phyloP scores from a whole-genome alignment of 1,284 basidiomycete genomes.

The Papiliotrema terrestris region DNA sequence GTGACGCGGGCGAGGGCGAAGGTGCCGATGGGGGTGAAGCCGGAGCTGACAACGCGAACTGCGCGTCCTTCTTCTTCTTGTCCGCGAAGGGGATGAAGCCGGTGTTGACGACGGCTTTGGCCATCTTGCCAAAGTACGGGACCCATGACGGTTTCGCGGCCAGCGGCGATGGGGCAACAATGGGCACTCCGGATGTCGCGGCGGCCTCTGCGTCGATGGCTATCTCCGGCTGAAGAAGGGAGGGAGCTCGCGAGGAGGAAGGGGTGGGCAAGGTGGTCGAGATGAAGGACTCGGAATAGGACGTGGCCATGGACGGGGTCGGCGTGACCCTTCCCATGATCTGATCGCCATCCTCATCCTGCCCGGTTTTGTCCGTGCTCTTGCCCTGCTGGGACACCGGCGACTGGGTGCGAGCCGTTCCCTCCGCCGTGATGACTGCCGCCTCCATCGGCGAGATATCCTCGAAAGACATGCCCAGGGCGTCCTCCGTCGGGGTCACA shows the following conservation, averaged over 20 bases:
- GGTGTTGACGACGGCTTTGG: conserved; percentile 33
- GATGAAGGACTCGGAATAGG: conserved; percentile 4
- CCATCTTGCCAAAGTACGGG: conserved; percentile 38
- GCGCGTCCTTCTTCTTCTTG: conserved; percentile 3
- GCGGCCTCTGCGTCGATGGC: conserved; percentile 6
- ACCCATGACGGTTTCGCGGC: conserved; percentile 31
- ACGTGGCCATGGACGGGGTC: conserved; percentile 8
- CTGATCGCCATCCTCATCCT: neutral
- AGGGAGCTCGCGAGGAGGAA: conserved; percentile 3
- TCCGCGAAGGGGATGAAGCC: conserved; percentile 16
- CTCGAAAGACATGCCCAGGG: conserved; percentile 7
- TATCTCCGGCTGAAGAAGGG: conserved; percentile 9
- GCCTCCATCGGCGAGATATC: neutral
- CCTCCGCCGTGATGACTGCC: neutral
- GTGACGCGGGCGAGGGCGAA: no score
- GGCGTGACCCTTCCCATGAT: neutral
- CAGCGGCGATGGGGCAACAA: neutral
- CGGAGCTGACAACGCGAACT: no score
- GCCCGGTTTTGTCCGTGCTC: no score
- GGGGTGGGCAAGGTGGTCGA: conserved; percentile 1
- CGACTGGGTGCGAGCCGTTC: neutral
- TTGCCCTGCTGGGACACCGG: neutral
- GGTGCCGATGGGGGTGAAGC: no score
- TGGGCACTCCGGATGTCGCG: neutral
- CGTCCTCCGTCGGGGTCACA: neutral